These are phyloP conservation scores for Trichoderma asperelloides DNA, from an alignment of 495 filamentous ascomycete species.

Conservation along the genomic window DNA sequence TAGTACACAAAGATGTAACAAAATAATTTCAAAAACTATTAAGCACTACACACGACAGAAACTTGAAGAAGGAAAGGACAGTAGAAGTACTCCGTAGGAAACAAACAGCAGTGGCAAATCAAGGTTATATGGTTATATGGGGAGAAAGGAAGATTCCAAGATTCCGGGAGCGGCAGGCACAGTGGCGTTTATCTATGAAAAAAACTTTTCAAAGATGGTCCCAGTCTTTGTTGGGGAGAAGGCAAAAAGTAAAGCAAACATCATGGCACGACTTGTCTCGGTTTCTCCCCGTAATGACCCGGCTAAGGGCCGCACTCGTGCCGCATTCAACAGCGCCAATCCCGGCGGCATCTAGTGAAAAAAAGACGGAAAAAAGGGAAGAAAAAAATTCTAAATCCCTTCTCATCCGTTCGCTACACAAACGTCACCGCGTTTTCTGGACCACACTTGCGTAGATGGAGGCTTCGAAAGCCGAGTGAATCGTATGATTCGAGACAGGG, in stretches of 20 bases:
- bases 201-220: neutral
- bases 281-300: neutral
- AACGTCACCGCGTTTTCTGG: neutral
- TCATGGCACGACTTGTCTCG: neutral
- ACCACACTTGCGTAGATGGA: neutral
- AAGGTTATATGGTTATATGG: neutral
- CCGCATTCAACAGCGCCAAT: neutral
- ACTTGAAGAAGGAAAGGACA: neutral
- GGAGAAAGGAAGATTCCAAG: neutral
- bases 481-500: neutral
- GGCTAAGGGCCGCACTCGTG: neutral
- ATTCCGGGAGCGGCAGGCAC: neutral
- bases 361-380: neutral
- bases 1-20: neutral
- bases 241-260: neutral
- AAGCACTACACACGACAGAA: neutral
- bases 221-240: neutral
- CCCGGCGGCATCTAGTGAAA: neutral
- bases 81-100: neutral
- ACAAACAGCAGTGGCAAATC: neutral
- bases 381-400: neutral
- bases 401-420: neutral
- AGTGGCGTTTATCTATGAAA: neutral
- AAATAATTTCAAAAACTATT: neutral
- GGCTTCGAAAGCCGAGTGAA: neutral